Conservation (phyloP, 176 grass and related monocot genomes). For the Elymus sibiricus region DNA sequence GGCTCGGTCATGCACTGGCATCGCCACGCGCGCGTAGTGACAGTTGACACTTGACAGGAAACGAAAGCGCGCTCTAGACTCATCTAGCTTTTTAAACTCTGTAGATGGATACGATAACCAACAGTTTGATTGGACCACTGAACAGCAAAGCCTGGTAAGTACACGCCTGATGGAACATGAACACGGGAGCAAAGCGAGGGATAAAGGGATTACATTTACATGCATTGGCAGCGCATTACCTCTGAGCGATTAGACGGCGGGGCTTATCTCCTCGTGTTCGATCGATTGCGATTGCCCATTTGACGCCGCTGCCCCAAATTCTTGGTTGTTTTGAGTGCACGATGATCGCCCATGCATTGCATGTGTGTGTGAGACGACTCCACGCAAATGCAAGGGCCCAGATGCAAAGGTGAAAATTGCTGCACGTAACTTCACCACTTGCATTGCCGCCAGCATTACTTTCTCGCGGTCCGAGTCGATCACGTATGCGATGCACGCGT, state of each 20-base stretch:
- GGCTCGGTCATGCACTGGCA: neutral
- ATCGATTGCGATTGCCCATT: neutral
- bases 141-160: neutral
- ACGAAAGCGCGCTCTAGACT: neutral
- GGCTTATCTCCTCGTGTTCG: neutral
- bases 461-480: slow-evolving; percentile 30
- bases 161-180: neutral
- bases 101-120: neutral
- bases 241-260: slow-evolving; percentile 4
- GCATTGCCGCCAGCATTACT: slow-evolving; percentile 19
- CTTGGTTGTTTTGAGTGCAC: neutral
- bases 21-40: neutral
- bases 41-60: neutral
- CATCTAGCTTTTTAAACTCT: neutral
- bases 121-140: neutral
- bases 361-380: neutral
- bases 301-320: neutral
- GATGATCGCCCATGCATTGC: neutral
- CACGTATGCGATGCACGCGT: slow-evolving; percentile 27
- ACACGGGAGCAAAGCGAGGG: neutral
- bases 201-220: neutral
- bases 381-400: neutral
- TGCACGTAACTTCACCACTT: neutral
- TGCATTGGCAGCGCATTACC: neutral
- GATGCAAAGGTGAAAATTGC: neutral